Conservation (phyloP, 805 yeast species). For the Wickerhamomyces bisporus region DNA sequence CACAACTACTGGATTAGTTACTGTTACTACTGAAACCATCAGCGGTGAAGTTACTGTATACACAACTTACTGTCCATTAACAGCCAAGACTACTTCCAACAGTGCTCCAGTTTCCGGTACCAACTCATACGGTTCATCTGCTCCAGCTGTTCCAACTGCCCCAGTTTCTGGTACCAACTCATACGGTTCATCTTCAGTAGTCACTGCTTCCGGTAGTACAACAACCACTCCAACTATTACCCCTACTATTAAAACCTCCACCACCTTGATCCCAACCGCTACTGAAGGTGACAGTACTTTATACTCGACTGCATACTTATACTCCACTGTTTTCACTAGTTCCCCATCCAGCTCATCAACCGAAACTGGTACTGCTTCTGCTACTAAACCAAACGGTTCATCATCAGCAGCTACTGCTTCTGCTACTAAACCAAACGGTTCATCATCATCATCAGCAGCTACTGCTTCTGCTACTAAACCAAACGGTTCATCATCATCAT, state of each 20-base stretch:
- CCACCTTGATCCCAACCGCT: neutral
- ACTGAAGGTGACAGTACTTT: neutral
- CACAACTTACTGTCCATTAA: slow-evolving; percentile 9
- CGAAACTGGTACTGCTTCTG: no score
- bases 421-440: slow-evolving; percentile 2
- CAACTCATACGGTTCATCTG: neutral
- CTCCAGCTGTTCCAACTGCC: neutral
- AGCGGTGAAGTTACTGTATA: slow-evolving; percentile 1
- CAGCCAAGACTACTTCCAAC: neutral
- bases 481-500: no score
- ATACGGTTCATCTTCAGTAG: neutral
- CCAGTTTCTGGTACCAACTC: neutral
- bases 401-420: slow-evolving; percentile 3
- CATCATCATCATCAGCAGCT: slow-evolving; percentile 2
- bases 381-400: no score
- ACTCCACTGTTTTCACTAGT: neutral
- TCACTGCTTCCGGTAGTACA: neutral
- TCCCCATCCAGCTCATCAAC: no score
- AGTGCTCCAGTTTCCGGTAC: neutral
- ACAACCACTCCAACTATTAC: neutral
- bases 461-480: slow-evolving; percentile 4
- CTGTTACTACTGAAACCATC: slow-evolving; percentile 24
- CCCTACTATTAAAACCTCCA: neutral
- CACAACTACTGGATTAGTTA: slow-evolving; percentile 7
- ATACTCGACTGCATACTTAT: neutral